These are phyloP conservation scores for Penstemon davidsonii DNA, from an alignment of 257 asterid genomes.

Conservation along the genomic window DNA sequence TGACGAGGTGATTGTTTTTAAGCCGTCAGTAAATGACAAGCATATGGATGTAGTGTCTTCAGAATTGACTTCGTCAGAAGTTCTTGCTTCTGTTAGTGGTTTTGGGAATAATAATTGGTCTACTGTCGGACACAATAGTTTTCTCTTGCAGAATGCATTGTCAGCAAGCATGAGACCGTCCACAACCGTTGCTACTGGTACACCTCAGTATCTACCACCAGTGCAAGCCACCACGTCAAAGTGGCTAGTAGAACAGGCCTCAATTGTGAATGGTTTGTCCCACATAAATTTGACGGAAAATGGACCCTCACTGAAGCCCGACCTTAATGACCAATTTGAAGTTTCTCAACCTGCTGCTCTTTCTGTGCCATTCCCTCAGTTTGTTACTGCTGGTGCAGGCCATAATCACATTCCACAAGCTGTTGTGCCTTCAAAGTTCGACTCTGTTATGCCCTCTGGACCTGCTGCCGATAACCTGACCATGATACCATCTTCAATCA, in stretches of 20 bases:
- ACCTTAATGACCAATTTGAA: slow-evolving; percentile 48
- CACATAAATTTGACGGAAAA: slow-evolving; percentile 59
- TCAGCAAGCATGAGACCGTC: slow-evolving; percentile 39
- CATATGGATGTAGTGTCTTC: slow-evolving; percentile 44
- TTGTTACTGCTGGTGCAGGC: slow-evolving; percentile 35
- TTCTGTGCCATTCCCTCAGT: slow-evolving; percentile 53
- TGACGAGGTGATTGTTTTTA: slow-evolving; percentile 90
- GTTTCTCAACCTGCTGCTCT: slow-evolving; percentile 48
- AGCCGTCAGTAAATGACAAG: slow-evolving; percentile 71
- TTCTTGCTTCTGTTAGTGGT: slow-evolving; percentile 37
- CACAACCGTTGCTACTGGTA: slow-evolving; percentile 27
- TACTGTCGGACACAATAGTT: slow-evolving; percentile 46
- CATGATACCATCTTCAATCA: slow-evolving; percentile 44
- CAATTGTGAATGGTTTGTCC: slow-evolving; percentile 50
- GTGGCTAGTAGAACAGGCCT: slow-evolving; percentile 56
- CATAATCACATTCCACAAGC: slow-evolving; percentile 45
- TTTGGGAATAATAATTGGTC: slow-evolving; percentile 41
- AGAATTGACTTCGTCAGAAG: slow-evolving; percentile 33
- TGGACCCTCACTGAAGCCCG: slow-evolving; percentile 42
- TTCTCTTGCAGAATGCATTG: slow-evolving; percentile 40
- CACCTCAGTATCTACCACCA: slow-evolving; percentile 50
- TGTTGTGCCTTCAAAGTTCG: slow-evolving; percentile 49
- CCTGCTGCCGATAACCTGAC: slow-evolving; percentile 37
- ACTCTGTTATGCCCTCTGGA: slow-evolving; percentile 49
- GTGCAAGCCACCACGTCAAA: slow-evolving; percentile 42